Conservation (phyloP, 352 stramenopile genomes). For the Thraustotheca clavata region DNA sequence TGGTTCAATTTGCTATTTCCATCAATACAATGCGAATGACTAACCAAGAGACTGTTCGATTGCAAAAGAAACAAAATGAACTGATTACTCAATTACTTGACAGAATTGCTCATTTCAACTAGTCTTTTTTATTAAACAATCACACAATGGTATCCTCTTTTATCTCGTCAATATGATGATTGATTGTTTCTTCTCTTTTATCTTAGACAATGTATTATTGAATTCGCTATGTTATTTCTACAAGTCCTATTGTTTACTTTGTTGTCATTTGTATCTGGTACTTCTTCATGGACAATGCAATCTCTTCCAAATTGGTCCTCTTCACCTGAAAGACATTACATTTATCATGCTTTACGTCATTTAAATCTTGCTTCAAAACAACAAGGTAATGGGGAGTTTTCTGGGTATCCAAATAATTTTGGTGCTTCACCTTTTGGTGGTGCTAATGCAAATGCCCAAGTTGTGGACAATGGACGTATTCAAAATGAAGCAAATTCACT, state of each 20-base stretch:
- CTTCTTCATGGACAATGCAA: not conserved
- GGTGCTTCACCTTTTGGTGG: conserved; percentile 12
- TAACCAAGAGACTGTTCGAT: not conserved
- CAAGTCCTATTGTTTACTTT: no score
- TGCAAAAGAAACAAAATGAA: conserved; percentile 14
- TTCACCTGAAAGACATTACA: not conserved
- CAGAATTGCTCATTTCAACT: not conserved
- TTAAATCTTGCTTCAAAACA: not conserved
- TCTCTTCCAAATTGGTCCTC: not conserved
- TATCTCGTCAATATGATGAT: no score
- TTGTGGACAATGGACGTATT: not conserved
- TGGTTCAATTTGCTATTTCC: conserved; percentile 9
- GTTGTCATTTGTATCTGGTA: not conserved
- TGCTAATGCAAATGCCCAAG: not conserved
- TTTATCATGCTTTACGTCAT: not conserved
- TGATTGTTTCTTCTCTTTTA: no score
- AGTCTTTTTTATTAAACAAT: not conserved
- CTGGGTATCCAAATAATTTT: no score
- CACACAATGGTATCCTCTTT: no score
- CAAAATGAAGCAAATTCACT: conserved; percentile 3
- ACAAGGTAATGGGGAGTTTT: no score
- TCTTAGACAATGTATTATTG: no score
- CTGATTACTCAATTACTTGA: conserved; percentile 5
- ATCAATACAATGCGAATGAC: not conserved
- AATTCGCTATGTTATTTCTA: no score